Evolutionary conservation across 768 basidiomycete genomes (phyloP), one percentile per base, ranked within the genome.

Genomic region (Pleurotus pulmonarius): DNA sequence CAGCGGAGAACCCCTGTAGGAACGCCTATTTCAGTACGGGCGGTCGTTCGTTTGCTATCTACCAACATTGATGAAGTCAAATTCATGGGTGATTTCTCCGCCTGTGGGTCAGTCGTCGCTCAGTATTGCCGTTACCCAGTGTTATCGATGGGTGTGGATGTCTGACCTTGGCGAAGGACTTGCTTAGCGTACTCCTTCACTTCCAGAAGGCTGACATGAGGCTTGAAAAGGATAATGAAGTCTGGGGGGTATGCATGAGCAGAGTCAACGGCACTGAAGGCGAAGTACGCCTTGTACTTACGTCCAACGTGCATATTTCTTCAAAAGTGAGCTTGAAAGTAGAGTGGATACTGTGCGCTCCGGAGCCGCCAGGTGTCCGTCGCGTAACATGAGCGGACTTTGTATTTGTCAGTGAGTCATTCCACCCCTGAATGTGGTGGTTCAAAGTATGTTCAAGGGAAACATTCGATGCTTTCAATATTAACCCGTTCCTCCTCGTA

Each of bases 211-310:
- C 47, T 40, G 20, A 49, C 47, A 29, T 57, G 46, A 18, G 46
- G 46, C 48, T 49, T 57, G 56, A 57, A 57, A 11, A 57, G 34
- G 13, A 57, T 44, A 20, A 57, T 43, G 49, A 53, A 59, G 41
- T 45, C 52, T 55, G 43, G 20, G 38, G 15, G 8, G 4, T 5
- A 25, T 15, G 46, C 7, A 6, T 25, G 22, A 20, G 8, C 11
- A 11, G 11, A 8, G 11, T 40, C 51, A 4, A 24, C 38, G 8
- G 46, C n/a, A n/a, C 5, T n/a, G n/a, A 3, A 22, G 41, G 12
- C 3, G 8, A 15, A 16, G 1, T 22, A 44, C 8, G 0, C 3
- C 20, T 44, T 44, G 41, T 22, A 44, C 41, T 44, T 44, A 44
- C 41, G n/a, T 15, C 41, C 41, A 16, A 44, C n/a, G 20, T 22